These are phyloP conservation scores for Pyrus pyrifolia DNA, from an alignment of 306 rosid species.

Conservation along the genomic window DNA sequence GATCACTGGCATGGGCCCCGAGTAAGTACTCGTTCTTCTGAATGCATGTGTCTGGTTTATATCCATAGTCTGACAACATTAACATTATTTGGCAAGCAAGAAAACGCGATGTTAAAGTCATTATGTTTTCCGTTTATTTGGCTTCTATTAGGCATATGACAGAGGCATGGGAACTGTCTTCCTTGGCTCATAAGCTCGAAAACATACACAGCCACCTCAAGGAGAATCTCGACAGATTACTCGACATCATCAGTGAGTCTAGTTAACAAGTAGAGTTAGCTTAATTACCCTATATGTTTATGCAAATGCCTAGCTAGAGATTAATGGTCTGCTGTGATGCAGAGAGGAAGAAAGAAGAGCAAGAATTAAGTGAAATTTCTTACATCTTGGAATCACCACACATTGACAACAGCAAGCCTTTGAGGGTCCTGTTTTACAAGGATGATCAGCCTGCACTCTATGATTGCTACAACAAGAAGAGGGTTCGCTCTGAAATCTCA, in stretches of 20 bases:
- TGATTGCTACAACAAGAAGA: constrained; percentile 42
- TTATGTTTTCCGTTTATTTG: neutral
- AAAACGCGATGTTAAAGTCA: neutral
- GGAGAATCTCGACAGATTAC: neutral
- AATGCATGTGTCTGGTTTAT: neutral
- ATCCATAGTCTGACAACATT: neutral
- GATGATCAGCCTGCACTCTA: constrained; percentile 40
- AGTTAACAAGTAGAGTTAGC: neutral
- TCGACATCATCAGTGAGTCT: constrained; percentile 7
- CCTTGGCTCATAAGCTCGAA: constrained; percentile 54
- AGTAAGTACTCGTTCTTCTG: constrained; percentile 21
- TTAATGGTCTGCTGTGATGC: constrained; percentile 12
- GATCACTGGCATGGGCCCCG: constrained; percentile 38
- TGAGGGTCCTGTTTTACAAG: constrained; percentile 36
- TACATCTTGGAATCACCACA: constrained; percentile 33
- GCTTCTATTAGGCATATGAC: constrained; percentile 30
- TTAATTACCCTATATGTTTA: neutral
- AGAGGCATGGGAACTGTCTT: constrained; percentile 74
- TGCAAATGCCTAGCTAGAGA: neutral
- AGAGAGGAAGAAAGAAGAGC: constrained; percentile 43
- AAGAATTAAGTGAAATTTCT: constrained; percentile 25
- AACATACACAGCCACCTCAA: constrained; percentile 44
- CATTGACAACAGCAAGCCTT: constrained; percentile 42
- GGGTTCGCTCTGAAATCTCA: constrained; percentile 27
- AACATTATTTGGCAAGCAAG: neutral